These are phyloP conservation scores for Stentor roeselii DNA, from an alignment of 73 alveolate species.

Conservation along the genomic window DNA sequence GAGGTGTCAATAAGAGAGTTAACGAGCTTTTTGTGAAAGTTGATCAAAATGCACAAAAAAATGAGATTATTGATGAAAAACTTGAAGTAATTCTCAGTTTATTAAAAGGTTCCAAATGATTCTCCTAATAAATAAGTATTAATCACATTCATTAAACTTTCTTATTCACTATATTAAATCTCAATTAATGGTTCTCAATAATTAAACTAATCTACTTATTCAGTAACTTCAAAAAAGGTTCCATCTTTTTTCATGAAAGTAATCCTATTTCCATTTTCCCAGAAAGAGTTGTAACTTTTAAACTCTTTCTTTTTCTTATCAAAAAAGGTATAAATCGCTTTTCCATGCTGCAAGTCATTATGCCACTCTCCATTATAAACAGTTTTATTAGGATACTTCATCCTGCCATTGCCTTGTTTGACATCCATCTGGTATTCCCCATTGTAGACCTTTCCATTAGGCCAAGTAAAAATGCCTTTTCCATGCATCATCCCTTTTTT, in stretches of 20 bases:
- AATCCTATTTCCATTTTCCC: not conserved
- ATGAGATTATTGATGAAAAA: no score
- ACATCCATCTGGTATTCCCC: constrained; percentile 8
- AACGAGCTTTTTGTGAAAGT: no score
- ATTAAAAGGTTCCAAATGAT: no score
- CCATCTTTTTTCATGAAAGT: not conserved
- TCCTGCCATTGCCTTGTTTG: constrained; percentile 3
- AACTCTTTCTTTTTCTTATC: not conserved
- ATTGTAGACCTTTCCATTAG: constrained; percentile 43
- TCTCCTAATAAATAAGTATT: no score
- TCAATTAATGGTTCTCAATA: no score
- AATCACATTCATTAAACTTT: no score
- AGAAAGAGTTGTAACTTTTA: not conserved
- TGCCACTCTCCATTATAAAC: constrained; percentile 33
- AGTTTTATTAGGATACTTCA: not conserved
- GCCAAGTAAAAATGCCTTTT: constrained; percentile 47
- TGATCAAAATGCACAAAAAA: no score
- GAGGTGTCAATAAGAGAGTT: no score
- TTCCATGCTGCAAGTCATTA: constrained; percentile 42
- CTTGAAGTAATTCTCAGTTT: no score
- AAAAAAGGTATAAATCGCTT: constrained; percentile 30
- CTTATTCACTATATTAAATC: no score
- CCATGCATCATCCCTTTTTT: constrained; percentile 35
- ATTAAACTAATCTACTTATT: no score
- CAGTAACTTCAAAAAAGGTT: no score